Percentiles rank a stretch among this genome's conserved stretches.
These are phyloP conservation scores for Globisporangium cederbergense DNA, from an alignment of 352 stramenopile genomes.

Conservation along the genomic window DNA sequence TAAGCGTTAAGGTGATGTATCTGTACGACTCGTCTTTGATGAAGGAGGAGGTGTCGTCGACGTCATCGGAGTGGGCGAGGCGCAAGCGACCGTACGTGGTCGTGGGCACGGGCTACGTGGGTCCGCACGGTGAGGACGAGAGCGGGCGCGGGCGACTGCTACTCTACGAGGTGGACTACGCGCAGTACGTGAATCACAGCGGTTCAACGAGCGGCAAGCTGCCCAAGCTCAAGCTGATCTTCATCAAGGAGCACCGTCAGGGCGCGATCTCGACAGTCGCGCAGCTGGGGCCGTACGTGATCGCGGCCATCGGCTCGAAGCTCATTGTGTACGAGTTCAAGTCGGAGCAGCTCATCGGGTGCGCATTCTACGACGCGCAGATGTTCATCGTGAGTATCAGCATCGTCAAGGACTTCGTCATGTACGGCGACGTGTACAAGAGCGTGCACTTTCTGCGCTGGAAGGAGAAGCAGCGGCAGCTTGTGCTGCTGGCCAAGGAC, in stretches of 20 bases:
- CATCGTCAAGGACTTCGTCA: slow-evolving; percentile 83
- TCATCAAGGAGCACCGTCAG: slow-evolving; percentile 86
- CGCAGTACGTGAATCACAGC: slow-evolving; percentile 81
- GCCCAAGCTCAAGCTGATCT: slow-evolving; percentile 76
- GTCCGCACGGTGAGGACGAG: slow-evolving; percentile 83
- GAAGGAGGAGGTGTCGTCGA: slow-evolving; percentile 64
- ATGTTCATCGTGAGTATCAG: slow-evolving; percentile 85
- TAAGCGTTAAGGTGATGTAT: slow-evolving; percentile 87
- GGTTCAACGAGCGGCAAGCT: slow-evolving; percentile 73
- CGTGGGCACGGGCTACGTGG: slow-evolving; percentile 79
- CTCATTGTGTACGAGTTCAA: slow-evolving; percentile 90
- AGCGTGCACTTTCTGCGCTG: slow-evolving; percentile 86
- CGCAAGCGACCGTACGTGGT: slow-evolving; percentile 83
- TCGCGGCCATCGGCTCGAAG: slow-evolving; percentile 84
- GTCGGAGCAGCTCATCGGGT: slow-evolving; percentile 81
- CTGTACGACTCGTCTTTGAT: slow-evolving; percentile 80
- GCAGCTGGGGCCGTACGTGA: slow-evolving; percentile 76
- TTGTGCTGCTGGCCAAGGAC: slow-evolving; percentile 82
- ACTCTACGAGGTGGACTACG: slow-evolving; percentile 87
- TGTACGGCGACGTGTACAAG: slow-evolving; percentile 89
- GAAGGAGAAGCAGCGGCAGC: slow-evolving; percentile 77
- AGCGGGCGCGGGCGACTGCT: slow-evolving; percentile 78
- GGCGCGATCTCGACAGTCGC: slow-evolving; percentile 75
- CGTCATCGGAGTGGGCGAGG: slow-evolving; percentile 66
- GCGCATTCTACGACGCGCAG: slow-evolving; percentile 85